phyloP scores from a whole-genome alignment of 1,284 basidiomycete genomes.

The Earliella scabrosa region DNA sequence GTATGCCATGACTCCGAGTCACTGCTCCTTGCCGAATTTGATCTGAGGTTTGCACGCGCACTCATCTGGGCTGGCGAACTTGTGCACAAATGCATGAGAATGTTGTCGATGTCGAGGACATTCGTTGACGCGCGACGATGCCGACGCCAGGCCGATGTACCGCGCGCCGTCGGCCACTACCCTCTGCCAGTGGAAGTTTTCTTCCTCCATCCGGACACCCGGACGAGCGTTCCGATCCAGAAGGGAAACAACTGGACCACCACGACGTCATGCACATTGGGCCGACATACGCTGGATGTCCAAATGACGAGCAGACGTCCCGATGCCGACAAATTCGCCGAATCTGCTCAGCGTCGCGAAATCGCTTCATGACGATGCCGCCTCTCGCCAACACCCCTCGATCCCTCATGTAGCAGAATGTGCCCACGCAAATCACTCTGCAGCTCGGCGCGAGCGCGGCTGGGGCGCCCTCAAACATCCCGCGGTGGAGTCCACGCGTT shows the following conservation, averaged over 20 bases:
- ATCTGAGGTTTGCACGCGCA: no score
- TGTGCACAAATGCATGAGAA: no score
- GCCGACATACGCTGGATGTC: not conserved
- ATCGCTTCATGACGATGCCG: not conserved
- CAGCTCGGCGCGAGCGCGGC: not conserved
- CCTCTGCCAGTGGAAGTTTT: not conserved
- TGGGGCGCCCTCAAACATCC: slow-evolving; percentile 7
- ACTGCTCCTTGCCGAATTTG: no score
- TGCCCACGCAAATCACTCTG: not conserved
- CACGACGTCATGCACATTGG: not conserved
- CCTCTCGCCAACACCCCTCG: not conserved
- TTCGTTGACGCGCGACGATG: not conserved
- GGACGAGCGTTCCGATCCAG: not conserved
- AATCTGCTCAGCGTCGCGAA: no score
- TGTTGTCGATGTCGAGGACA: not conserved
- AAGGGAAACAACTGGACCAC: not conserved
- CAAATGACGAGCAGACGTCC: not conserved
- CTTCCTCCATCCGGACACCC: not conserved
- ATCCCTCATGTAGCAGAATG: not conserved
- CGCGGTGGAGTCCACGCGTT: slow-evolving; percentile 20
- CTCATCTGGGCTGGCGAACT: no score
- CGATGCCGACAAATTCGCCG: no score
- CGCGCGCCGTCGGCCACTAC: not conserved
- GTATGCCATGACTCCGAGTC: no score
- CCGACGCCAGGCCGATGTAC: not conserved